Percentiles rank a stretch among this genome's conserved stretches.
Evolutionary conservation across 2,329 filamentous ascomycete genomes (phyloP).

Genomic region (Phialophora expanda): DNA sequence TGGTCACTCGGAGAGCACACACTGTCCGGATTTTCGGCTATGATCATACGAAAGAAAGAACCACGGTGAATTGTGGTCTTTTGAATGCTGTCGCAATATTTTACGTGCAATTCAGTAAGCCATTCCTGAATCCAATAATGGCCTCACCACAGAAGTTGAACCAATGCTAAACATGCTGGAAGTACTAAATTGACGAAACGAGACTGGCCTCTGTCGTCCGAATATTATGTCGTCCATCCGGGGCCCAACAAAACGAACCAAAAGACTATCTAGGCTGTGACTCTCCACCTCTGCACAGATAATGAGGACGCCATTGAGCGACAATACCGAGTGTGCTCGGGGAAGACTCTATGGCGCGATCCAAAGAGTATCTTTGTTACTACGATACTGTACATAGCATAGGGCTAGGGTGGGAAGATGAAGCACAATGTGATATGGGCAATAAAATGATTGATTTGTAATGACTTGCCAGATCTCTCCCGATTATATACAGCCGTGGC

Average conservation of each 20-base stretch:
- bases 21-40: background rate
- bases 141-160: background rate
- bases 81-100: background rate
- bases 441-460: background rate
- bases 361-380: background rate
- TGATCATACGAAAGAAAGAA: background rate
- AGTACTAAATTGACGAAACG: background rate
- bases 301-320: background rate
- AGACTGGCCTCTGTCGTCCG: background rate
- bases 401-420: background rate
- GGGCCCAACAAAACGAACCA: background rate
- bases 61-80: background rate
- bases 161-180: background rate
- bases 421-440: background rate
- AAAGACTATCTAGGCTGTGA: background rate
- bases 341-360: background rate
- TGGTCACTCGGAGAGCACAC: background rate
- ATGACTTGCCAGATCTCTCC: background rate
- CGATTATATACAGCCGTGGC: background rate
- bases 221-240: background rate
- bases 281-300: background rate
- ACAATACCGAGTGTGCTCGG: background rate
- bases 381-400: background rate
- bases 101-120: background rate
- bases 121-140: background rate